phyloP scores from a whole-genome alignment of 345 rosid species.

The Lepidium aucheri region DNA sequence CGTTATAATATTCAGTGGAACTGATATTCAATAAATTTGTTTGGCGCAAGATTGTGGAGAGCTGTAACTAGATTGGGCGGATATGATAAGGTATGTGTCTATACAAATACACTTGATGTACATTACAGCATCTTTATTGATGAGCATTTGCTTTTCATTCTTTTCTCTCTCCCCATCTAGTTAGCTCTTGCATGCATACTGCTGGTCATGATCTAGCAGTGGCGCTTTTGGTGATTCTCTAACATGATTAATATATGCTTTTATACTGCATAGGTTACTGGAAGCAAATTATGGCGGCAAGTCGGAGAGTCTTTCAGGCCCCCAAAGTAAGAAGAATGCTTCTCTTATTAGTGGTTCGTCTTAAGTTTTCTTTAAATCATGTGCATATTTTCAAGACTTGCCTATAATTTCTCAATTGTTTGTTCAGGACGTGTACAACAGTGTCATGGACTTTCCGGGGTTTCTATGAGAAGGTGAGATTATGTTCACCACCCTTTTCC shows the following conservation, averaged over 20 bases:
- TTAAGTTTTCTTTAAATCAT: not conserved
- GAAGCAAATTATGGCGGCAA: constrained; percentile 83
- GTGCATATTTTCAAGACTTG: not conserved
- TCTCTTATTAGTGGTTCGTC: constrained; percentile 8
- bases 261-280: constrained; percentile 57
- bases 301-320: constrained; percentile 95
- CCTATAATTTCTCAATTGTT: constrained; percentile 3
- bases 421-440: constrained; percentile 86
- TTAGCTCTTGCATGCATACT: not conserved
- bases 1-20: not conserved
- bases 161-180: not conserved
- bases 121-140: not conserved
- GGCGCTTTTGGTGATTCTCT: not conserved
- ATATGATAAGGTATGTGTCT: constrained; percentile 71
- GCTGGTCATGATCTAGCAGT: not conserved
- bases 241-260: not conserved
- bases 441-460: constrained; percentile 96
- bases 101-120: constrained; percentile 1
- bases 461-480: constrained; percentile 83
- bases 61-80: constrained; percentile 84
- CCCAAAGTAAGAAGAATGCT: constrained; percentile 66
- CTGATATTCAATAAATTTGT: constrained; percentile 6
- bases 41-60: constrained; percentile 65
- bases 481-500: not conserved
- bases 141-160: not conserved